Percentiles rank a stretch among this genome's conserved stretches.
These are phyloP conservation scores for Hortiboletus campestris DNA, from an alignment of 768 basidiomycete genomes.

Conservation along the genomic window DNA sequence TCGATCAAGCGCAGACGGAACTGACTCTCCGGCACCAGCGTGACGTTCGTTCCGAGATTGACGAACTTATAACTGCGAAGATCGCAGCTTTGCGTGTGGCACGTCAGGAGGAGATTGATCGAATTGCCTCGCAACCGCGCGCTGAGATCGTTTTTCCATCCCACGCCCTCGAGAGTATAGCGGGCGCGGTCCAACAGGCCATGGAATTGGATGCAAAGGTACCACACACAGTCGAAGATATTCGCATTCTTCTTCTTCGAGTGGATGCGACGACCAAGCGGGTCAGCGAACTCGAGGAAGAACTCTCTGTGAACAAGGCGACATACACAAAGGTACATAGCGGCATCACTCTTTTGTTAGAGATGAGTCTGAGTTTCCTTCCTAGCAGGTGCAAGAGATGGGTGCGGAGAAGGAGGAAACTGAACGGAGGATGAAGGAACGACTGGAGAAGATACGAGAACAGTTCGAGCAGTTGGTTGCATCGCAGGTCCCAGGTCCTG, in stretches of 20 bases:
- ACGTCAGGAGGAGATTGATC: conserved; percentile 22
- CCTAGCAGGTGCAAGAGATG: conserved; percentile 20
- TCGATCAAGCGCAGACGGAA: conserved; percentile 31
- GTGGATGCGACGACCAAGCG: conserved; percentile 22
- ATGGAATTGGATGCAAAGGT: conserved; percentile 24
- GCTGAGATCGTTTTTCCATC: conserved; percentile 23
- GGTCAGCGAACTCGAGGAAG: conserved; percentile 22
- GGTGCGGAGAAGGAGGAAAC: conserved; percentile 9
- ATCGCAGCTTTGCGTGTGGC: conserved; percentile 20
- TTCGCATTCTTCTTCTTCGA: conserved; percentile 25
- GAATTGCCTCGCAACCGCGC: conserved; percentile 10
- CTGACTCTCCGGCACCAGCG: conserved; percentile 25
- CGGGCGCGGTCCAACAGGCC: conserved; percentile 15
- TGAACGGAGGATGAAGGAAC: conserved; percentile 13
- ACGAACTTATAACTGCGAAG: conserved; percentile 17
- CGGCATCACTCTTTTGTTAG: neutral
- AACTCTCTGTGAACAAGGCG: conserved; percentile 16
- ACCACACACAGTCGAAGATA: conserved; percentile 22
- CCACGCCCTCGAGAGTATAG: conserved; percentile 13
- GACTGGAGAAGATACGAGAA: conserved; percentile 14
- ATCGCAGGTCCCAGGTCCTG: conserved; percentile 1
- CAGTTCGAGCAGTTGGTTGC: conserved; percentile 18
- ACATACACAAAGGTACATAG: conserved; percentile 18
- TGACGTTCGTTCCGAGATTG: conserved; percentile 19
- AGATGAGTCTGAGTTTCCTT: conserved; percentile 1